phyloP scores from a whole-genome alignment of 306 rosid genomes.

The Pachyrhizus erosus region DNA sequence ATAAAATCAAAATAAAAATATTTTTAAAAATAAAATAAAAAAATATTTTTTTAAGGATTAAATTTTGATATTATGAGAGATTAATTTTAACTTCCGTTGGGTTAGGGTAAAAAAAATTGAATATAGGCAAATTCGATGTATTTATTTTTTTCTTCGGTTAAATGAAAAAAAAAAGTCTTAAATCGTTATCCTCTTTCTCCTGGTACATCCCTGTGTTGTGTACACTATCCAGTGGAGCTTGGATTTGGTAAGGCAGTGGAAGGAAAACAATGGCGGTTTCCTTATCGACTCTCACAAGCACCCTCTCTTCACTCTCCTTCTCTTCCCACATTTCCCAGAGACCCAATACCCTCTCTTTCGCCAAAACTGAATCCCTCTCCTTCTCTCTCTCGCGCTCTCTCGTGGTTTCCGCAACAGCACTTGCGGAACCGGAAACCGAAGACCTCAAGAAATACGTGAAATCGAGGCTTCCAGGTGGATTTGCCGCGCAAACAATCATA shows the following conservation, averaged over 20 bases:
- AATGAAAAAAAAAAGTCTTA: background rate
- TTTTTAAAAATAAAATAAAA: too few relatives aligned
- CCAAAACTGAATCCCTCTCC: conserved; percentile 42
- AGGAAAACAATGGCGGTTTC: conserved; percentile 62
- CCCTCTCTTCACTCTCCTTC: conserved; percentile 84
- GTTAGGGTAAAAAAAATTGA: too few relatives aligned
- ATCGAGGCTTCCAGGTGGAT: conserved; percentile 92
- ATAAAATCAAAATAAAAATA: too few relatives aligned
- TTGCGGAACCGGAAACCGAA: conserved; percentile 61
- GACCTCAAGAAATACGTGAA: conserved; percentile 76
- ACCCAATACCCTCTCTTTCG: conserved; percentile 48
- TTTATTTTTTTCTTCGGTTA: too few relatives aligned
- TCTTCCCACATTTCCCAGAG: conserved; percentile 72
- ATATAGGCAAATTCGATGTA: too few relatives aligned
- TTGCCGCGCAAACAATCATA: conserved; percentile 82
- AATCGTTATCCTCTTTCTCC: conserved; percentile 41
- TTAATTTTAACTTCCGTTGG: too few relatives aligned
- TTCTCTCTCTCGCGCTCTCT: conserved; percentile 53
- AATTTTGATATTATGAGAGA: too few relatives aligned
- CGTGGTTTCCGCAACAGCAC: conserved; percentile 60
- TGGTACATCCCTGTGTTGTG: background rate
- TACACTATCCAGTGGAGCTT: conserved; percentile 6
- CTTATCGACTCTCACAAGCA: conserved; percentile 59
- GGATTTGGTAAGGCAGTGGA: background rate
- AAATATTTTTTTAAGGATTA: too few relatives aligned